These are phyloP conservation scores for Gonium pectorale DNA, from an alignment of 139 green algal species.

Conservation along the genomic window DNA sequence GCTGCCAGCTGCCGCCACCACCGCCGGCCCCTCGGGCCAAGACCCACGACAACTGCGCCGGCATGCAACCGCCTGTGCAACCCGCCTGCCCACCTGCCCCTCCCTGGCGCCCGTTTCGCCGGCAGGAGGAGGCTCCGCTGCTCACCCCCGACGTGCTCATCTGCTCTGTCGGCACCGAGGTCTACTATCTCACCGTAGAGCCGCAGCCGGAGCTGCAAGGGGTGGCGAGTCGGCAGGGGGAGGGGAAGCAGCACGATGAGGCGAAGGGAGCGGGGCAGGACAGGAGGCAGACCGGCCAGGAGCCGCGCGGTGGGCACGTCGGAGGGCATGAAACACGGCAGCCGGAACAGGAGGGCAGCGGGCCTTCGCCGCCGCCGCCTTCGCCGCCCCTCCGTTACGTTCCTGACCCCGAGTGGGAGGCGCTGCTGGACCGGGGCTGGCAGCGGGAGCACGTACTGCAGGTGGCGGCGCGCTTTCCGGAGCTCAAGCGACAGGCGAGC, in stretches of 20 bases:
- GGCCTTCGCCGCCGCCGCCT: no score
- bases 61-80: no score
- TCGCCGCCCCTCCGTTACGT: background rate
- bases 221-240: background rate
- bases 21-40: no score
- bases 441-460: constrained; percentile 54
- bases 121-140: constrained; percentile 82
- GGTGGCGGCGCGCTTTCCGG: constrained; percentile 48
- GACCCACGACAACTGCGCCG: no score
- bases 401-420: constrained; percentile 77
- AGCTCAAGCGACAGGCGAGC: constrained; percentile 69
- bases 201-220: background rate
- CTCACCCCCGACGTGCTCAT: constrained; percentile 87
- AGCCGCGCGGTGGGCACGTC: no score
- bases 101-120: background rate
- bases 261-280: no score
- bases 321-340: no score
- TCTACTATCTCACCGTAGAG: constrained; percentile 74
- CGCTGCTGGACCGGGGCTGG: constrained; percentile 75
- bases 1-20: no score
- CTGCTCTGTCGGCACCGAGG: constrained; percentile 95
- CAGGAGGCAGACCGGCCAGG: no score
- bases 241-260: no score
- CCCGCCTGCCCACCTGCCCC: background rate
- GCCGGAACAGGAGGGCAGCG: no score